Conservation (phyloP, 2,329 filamentous ascomycete genomes). For the Periconia sp. region DNA sequence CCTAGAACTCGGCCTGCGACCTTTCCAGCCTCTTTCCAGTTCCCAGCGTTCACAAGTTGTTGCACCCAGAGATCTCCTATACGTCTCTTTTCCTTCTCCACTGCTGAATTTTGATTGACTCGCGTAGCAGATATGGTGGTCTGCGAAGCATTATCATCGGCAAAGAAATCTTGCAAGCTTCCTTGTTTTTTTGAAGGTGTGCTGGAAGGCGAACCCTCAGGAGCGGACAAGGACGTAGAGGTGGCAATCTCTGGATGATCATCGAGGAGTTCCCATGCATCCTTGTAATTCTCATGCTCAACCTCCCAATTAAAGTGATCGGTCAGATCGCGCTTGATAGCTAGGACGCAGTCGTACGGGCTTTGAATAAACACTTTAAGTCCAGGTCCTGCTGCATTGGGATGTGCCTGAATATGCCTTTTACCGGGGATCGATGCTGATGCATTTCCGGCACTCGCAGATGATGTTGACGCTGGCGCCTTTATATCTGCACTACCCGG, state of each 20-base stretch:
- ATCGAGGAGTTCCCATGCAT: conserved; percentile 88
- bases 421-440: conserved; percentile 26
- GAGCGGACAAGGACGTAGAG: conserved; percentile 44
- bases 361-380: conserved; percentile 93
- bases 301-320: conserved; percentile 89
- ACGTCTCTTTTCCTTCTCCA: conserved; percentile 85
- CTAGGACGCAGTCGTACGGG: conserved; percentile 94
- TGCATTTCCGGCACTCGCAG: conserved; percentile 39
- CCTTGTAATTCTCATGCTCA: conserved; percentile 78
- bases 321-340: conserved; percentile 81
- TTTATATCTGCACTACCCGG: conserved; percentile 48
- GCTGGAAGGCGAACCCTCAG: conserved; percentile 47
- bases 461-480: conserved; percentile 39
- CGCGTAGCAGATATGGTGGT: conserved; percentile 66
- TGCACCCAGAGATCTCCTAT: conserved; percentile 95
- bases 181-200: conserved; percentile 52
- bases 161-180: conserved; percentile 70
- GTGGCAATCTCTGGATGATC: conserved; percentile 77
- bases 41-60: conserved; percentile 74
- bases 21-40: conserved; percentile 80
- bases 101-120: conserved; percentile 64
- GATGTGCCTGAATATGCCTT: conserved; percentile 47
- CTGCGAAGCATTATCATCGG: conserved; percentile 69
- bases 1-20: conserved; percentile 83
- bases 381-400: conserved; percentile 60